phyloP scores from a whole-genome alignment of 441 rosid genomes.

The Populus hybrid region DNA sequence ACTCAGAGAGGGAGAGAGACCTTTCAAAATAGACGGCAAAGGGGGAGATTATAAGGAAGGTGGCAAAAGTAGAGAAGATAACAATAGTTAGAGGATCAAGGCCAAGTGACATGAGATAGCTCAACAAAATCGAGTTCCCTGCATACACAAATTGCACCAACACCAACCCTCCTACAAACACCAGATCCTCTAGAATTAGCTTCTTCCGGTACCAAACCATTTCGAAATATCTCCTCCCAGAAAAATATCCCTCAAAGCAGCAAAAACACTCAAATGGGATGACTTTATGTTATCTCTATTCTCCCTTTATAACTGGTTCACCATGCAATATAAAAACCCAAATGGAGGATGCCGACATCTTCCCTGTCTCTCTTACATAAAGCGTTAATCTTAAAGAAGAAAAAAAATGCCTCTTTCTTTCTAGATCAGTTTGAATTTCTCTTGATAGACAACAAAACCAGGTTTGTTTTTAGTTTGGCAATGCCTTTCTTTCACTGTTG shows the following conservation, averaged over 20 bases:
- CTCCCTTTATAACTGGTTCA: background rate
- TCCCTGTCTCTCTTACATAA: background rate
- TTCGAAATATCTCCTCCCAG: background rate
- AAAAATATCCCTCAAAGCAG: background rate
- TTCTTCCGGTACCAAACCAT: slow-evolving; percentile 29
- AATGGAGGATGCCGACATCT: background rate
- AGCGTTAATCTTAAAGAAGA: no score
- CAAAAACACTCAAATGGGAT: background rate
- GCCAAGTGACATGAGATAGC: slow-evolving; percentile 82
- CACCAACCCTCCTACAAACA: slow-evolving; percentile 58
- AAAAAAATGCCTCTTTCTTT: background rate
- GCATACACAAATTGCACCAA: slow-evolving; percentile 65
- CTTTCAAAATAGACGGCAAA: slow-evolving; percentile 74
- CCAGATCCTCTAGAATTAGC: slow-evolving; percentile 48
- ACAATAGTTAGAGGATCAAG: slow-evolving; percentile 62
- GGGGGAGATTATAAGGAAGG: slow-evolving; percentile 70
- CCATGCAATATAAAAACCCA: background rate
- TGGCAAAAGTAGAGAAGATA: slow-evolving; percentile 62
- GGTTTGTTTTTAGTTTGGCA: background rate
- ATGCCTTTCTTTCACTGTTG: background rate
- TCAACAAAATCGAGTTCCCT: slow-evolving; percentile 54
- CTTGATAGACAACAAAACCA: background rate
- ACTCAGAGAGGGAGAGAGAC: slow-evolving; percentile 19
- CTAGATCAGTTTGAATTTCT: background rate
- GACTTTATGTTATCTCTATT: background rate